Base-by-base conservation (phyloP, 2,329 filamentous ascomycete species). In the Arthrocladium fulminans region DNA sequence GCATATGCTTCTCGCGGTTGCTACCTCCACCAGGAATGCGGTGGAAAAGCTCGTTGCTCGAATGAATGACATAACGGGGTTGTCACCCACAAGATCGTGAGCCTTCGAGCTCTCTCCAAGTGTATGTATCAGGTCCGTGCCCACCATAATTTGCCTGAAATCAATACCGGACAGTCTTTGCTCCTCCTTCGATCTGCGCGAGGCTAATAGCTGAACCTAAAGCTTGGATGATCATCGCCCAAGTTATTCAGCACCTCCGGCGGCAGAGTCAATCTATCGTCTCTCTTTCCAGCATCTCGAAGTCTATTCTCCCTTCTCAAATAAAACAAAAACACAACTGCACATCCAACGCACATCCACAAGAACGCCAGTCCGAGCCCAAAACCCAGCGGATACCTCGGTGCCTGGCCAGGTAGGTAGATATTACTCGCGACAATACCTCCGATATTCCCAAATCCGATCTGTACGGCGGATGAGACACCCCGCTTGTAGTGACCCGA, bases 371-470 rank as follows among this genome's bases (percentile, higher is more conserved):
- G 56, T 5, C 63, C 59, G 13, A 63, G 58, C 0, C 65, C 63
- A 41, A 67, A 70, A 1, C 67, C 68, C 0, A 66, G 63, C 1
- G 56, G 59, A 51, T 69, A 70, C 12, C 41, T 51, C 1, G 68
- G 67, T 1, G 55, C 61, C 43, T 67, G 57, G n/a, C 50, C 57
- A 6, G 59, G 56, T 5, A 67, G 51, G 49, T 67, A 71, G 45
- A 71, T 65, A 51, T 69, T 68, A 41, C 61, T 65, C 2, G 62
- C 63, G 22, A 67, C 59, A 7, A 67, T 53, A 2, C 64, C 60
- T n/a, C 62, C 62, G 12, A 57, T 45, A 29, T 64, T 64, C 12
- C 63, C 63, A 6, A 61, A 47, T 5, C 57, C 59, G 23, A 64
- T 53, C 44, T 62, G 57, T 39, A 62, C 53, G 12, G 61, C 63